Evolutionary conservation across 2,329 filamentous ascomycete species (phyloP).

Genomic region (Cercospora beticola): DNA sequence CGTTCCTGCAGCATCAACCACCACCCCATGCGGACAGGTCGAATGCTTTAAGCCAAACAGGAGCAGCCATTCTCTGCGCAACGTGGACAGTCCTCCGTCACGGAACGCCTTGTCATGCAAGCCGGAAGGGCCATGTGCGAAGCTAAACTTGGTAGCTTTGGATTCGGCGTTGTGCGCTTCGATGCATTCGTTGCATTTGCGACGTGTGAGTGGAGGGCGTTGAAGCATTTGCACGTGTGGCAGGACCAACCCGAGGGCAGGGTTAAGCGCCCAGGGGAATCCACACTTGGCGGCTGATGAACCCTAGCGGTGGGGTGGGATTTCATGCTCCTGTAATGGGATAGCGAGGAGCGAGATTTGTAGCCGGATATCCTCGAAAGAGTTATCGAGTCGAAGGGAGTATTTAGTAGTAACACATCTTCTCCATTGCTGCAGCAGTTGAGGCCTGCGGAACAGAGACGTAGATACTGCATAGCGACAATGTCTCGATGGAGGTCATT

Average conservation of each 20-base stretch:
- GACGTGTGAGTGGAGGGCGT: conserved; percentile 5
- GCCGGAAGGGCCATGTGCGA: conserved; percentile 11
- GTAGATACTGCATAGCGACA: not conserved
- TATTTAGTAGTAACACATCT: not conserved
- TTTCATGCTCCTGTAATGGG: not conserved
- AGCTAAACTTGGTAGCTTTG: conserved; percentile 7
- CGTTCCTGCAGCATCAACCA: conserved; percentile 10
- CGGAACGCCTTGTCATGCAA: conserved; percentile 1
- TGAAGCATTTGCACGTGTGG: conserved; percentile 9
- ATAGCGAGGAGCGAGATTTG: not conserved
- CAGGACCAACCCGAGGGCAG: conserved; percentile 14
- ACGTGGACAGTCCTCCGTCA: not conserved
- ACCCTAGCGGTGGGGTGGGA: not conserved
- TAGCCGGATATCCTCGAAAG: not conserved
- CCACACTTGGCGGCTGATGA: conserved; percentile 1
- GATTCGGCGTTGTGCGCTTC: not conserved
- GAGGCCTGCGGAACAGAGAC: not conserved
- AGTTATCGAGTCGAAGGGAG: not conserved
- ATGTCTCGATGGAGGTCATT: not conserved
- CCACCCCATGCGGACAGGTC: not conserved
- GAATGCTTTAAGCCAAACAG: not conserved
- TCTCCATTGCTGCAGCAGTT: not conserved
- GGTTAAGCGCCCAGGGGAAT: conserved; percentile 12
- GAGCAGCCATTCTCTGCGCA: not conserved
- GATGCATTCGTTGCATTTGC: conserved; percentile 4